Conservation (phyloP, 169 alveolate genomes). For the Amoebophrya sp. region DNA sequence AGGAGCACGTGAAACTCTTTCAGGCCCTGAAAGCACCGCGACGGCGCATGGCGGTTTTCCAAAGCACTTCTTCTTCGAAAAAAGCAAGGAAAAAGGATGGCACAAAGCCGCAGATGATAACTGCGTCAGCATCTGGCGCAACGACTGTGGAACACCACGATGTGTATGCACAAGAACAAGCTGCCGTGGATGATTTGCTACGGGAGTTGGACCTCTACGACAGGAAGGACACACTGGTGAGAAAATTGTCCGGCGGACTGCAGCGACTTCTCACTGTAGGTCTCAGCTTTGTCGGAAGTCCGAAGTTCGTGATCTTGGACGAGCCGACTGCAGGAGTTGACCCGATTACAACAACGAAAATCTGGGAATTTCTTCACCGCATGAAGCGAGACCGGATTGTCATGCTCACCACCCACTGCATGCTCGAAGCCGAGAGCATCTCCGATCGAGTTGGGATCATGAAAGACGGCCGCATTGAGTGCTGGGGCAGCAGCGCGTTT, state of each 20-base stretch:
- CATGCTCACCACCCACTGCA: slow-evolving; percentile 76
- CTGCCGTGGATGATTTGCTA: neutral
- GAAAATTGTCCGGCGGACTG: slow-evolving; percentile 69
- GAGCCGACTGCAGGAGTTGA: slow-evolving; percentile 85
- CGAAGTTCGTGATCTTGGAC: slow-evolving; percentile 71
- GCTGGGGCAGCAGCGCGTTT: slow-evolving; percentile 28
- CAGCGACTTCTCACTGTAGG: slow-evolving; percentile 73
- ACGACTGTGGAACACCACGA: neutral
- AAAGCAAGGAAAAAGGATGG: no score
- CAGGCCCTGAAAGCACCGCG: neutral
- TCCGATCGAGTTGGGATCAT: slow-evolving; percentile 58
- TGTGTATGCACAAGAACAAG: neutral
- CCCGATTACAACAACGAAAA: slow-evolving; percentile 69
- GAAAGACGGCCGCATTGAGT: slow-evolving; percentile 53
- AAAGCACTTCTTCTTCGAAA: no score
- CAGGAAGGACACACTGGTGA: neutral
- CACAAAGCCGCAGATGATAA: no score
- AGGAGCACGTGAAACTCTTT: slow-evolving; percentile 59
- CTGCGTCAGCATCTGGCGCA: no score
- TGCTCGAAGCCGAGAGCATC: slow-evolving; percentile 76
- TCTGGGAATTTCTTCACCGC: slow-evolving; percentile 73
- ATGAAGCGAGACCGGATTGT: slow-evolving; percentile 60
- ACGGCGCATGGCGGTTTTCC: neutral
- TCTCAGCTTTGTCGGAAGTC: slow-evolving; percentile 74
- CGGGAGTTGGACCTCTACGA: neutral